Evolutionary conservation across 371 early-diverging fungal genomes (phyloP), one percentile per base, ranked within the genome.

Genomic region (Mortierella sp.): DNA sequence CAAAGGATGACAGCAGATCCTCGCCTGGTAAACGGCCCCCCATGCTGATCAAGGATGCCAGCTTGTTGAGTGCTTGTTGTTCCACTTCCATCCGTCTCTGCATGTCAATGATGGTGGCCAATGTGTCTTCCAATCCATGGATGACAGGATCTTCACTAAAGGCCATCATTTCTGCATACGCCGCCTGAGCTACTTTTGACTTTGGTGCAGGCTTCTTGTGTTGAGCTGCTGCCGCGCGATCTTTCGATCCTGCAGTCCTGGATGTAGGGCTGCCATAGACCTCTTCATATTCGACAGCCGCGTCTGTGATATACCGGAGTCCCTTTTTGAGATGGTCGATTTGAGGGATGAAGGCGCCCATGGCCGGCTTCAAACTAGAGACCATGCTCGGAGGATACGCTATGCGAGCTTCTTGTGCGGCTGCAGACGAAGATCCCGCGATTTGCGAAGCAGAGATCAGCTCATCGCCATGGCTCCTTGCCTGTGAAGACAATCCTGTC

Each of bases 261-360:
- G 21, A 30, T 10, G 28, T 21, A 16, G 21, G 46, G 30, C 34
- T 46, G 4, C 74, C 74, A 51, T 47, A 34, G 18, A 57, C 62
- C 38, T 69, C 78, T 50, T 76, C 78, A 41, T 76, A 76, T 18
- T 69, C 78, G 16, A 59, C n/a, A 1, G 62, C 51, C 1, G 78
- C 41, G 5, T 76, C 78, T 4, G 50, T 58, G 39, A 66, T 58
- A n/a, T 65, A 66, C n/a, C 58, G 58, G 12, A 58, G 34, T 3
- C 70, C 54, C 52, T 65, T 70, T 38, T 66, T 70, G 47, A 76
- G 16, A 0, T 7, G 0, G 23, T 76, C 76, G 10, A 58, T 23
- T 5, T 74, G 76, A 1, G 76, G 69, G 0, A 43, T 48, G 41
- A 49, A 67, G 27, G 58, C 53, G 5, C 51, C 62, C 13, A 65